phyloP scores from a whole-genome alignment of 148 eudicot genomes.

The Dianthus caryophyllus region DNA sequence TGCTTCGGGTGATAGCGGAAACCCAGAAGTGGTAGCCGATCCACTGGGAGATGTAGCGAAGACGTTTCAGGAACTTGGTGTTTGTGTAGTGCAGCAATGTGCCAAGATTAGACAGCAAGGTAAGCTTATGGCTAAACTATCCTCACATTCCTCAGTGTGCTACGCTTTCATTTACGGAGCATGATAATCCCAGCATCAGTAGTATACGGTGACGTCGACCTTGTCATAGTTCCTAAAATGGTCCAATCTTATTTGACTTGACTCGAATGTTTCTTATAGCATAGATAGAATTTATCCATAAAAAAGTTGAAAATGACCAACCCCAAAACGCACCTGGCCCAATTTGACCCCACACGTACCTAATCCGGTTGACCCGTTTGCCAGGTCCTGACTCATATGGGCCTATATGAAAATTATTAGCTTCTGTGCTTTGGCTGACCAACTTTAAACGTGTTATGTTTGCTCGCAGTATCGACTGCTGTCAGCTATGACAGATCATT shows the following conservation, averaged over 20 bases:
- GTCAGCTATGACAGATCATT: conserved; percentile 73
- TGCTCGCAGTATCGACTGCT: conserved; percentile 74
- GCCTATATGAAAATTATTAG: too few species aligned
- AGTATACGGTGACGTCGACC: not conserved
- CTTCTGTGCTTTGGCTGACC: not conserved
- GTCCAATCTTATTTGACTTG: too few species aligned
- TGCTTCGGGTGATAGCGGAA: conserved; percentile 96
- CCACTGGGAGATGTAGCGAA: conserved; percentile 86
- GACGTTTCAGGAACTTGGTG: conserved; percentile 87
- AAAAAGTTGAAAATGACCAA: too few species aligned
- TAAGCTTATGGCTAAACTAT: conserved; percentile 18
- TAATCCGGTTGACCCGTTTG: too few species aligned
- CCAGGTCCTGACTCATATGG: too few species aligned
- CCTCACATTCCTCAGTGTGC: not conserved
- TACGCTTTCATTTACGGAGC: not conserved
- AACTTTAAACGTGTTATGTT: not conserved
- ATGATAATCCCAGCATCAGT: not conserved
- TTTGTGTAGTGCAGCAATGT: conserved; percentile 96
- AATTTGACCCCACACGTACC: too few species aligned
- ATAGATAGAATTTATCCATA: too few species aligned
- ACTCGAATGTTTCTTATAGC: too few species aligned
- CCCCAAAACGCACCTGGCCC: too few species aligned
- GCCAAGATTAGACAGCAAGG: conserved; percentile 99
- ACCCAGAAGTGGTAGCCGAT: conserved; percentile 91
- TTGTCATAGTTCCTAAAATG: not conserved